Base-by-base conservation (phyloP, 2,329 filamentous ascomycete genomes). In the Rhynchosporium secalis region DNA sequence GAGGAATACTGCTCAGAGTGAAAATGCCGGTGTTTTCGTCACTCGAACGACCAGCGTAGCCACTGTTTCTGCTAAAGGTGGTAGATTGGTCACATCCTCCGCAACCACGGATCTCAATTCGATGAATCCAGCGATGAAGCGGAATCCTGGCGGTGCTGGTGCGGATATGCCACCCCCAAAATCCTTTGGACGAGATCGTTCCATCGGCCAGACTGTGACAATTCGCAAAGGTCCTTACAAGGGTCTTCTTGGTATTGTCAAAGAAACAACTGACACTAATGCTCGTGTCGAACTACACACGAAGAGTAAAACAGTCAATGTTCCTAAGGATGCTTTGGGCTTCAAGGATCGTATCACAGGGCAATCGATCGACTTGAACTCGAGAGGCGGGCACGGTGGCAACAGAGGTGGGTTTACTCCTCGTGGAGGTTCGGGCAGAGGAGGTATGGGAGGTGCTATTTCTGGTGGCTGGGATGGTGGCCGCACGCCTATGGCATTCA, bases 201-300 rank as follows among this genome's bases (percentile, higher is more conserved):
- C 95, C 33, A 87, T 98, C 66, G 93, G 93, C 48, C 94, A 96
- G 78, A 97, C 92, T 0, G 92, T 98, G 49, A 91, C 89, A 57
- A 90, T 98, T 72, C 86, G 88, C 62, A 92, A 89, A 73, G 95
- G 95, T 33, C 87, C 89, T 28, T 92, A 94, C 80, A 99, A 99
- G 78, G 94, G 94, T 61, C 82, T 97, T 48, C 80, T 98, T 47
- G 95, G 95, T 70, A 96, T 97, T 68, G 93, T 99, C 70, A 97
- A 96, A 74, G 94, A 98, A 73, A 90, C 94, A 0, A 96, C 91
- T 6, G 93, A 96, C 70, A 85, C 85, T 3, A 86, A 90, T 71
- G 94, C 92, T 36, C 89, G 93, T 66, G 90, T 99, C 47, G 95
- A 99, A 77, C 80, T 99, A 45, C 94, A 98, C 74, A 93, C 93